Evolutionary conservation across 805 yeast species (phyloP), one percentile per base, ranked within the genome.

Genomic region (Wickerhamiella vanderwaltii): DNA sequence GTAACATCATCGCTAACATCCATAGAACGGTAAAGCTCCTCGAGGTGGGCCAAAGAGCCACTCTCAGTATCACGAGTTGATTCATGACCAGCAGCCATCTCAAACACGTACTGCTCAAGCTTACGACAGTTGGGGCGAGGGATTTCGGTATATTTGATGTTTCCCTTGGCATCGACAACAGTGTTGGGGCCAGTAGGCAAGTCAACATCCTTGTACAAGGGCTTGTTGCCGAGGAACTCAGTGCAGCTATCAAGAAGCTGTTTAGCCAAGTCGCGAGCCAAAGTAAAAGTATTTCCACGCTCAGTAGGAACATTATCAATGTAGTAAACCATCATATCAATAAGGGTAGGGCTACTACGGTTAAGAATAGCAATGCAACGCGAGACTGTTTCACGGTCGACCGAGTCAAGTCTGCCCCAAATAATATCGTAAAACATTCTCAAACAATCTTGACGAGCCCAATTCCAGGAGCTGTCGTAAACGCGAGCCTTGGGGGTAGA

Each of bases 381-480:
- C 50, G 88, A 75, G 48, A 91, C 94, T 49, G 93, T 86, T 67
- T 91, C 95, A 62, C 98, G 77, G 63, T 91, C 97, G 51, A 91
- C 81, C 46, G 84, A 79, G 48, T 86, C 76, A 49, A 81, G 73
- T 50, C 83, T 79, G 62, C 98, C 98, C 63, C 91, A 93, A 53
- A 91, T 86, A 56, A 91, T 86, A 64, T 91, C 96, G 60, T 75
- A 91, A 67, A 83, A 91, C 84, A 91, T 79, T 38, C 86, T 75
- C 53, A 91, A 68, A 47, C 91, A 82, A 61, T 91, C 95, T 69
- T 91, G 98, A 65, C 96, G 83, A 36, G 97, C 96, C 98, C 98
- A 91, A 65, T 93, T 93, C 98, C 98, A 91, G 65, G 87, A 86
- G 17, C 96, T 86, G 65, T 91, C 97, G 63, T 88, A 91, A 42